Evolutionary conservation across 495 filamentous ascomycete genomes (phyloP).

Genomic region (Parathielavia hyrcaniae): DNA sequence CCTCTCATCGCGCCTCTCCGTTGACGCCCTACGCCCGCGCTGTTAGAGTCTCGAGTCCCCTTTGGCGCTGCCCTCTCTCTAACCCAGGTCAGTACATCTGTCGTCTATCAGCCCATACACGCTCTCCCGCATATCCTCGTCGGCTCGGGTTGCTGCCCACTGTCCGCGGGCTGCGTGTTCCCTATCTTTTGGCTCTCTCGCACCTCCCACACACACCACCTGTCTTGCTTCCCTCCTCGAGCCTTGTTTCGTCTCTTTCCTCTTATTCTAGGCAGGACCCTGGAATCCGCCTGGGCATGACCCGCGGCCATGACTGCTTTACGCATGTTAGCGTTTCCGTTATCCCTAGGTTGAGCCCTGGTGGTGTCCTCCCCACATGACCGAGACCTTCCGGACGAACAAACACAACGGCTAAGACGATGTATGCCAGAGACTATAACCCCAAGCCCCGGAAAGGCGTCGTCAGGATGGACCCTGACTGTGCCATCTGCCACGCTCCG

Average conservation of each 20-base stretch:
- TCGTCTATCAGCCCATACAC: conserved; percentile 17
- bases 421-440: conserved; percentile 45
- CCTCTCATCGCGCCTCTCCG: conserved; percentile 20
- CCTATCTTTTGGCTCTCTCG: conserved; percentile 14
- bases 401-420: conserved; percentile 40
- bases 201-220: conserved; percentile 23
- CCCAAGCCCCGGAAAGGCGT: conserved; percentile 42
- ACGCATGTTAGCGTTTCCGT: conserved; percentile 20
- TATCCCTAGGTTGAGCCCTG: conserved; percentile 26
- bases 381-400: conserved; percentile 24
- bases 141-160: no score
- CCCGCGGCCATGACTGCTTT: conserved; percentile 22
- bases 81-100: conserved; percentile 20
- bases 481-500: conserved; percentile 62
- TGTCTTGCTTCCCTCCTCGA: conserved; percentile 15
- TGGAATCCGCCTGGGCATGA: conserved; percentile 9
- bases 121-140: conserved; percentile 18
- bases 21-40: conserved; percentile 35
- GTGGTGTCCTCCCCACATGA: conserved; percentile 19
- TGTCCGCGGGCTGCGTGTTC: conserved; percentile 15
- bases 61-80: conserved; percentile 10
- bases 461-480: conserved; percentile 61
- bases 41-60: conserved; percentile 15
- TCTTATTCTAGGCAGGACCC: conserved; percentile 32
- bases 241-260: conserved; percentile 5